Base-by-base conservation (phyloP, 805 yeast species). In the Teunomyces barrocoloradensis region DNA sequence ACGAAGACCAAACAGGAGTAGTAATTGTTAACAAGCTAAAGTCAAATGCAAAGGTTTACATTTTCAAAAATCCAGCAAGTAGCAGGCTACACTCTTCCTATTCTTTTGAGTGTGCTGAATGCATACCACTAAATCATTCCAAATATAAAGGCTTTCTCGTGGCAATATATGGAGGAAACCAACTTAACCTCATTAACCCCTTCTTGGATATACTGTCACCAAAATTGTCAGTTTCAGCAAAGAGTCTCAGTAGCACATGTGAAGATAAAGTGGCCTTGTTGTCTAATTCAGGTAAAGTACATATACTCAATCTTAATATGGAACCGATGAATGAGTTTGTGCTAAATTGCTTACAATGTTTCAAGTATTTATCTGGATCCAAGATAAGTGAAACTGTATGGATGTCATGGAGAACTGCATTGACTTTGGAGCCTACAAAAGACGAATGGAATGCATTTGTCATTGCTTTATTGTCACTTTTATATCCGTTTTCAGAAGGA, bases 361-460 rank as follows among this genome's bases (percentile, higher is more conserved):
- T 85, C 52, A 74, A 71, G 46, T 75, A 77, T 50, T 58, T 85
- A 15, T 74, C 82, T 4, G 86, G 85, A n/a, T 69, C 85, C 2
- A 76, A 76, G 47, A 72, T 81, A 3, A 75, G 73, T 54, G 84
- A 81, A 55, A 75, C 74, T 30, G 66, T 85, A n/a, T 75, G 85
- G 80, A 63, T 82, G 43, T 68, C 77, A 3, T 86, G 90, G 89
- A 71, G 85, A 40, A 61, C 82, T 1, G 80, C 86, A 1, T 59
- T 74, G 17, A 65, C 76, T 43, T 49, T 79, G 9, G 73, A 69
- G 17, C 69, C 66, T 3, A 52, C 60, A 18, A 63, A 59, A 34
- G 69, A 74, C 52, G 89, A 85, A 28, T 84, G 90, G 89, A 72
- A 71, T 12, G 77, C 86, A 0, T 80, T 80, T 53, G 70, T 79